phyloP scores from a whole-genome alignment of 352 stramenopile species.

The Thraustochytrium striatum region DNA sequence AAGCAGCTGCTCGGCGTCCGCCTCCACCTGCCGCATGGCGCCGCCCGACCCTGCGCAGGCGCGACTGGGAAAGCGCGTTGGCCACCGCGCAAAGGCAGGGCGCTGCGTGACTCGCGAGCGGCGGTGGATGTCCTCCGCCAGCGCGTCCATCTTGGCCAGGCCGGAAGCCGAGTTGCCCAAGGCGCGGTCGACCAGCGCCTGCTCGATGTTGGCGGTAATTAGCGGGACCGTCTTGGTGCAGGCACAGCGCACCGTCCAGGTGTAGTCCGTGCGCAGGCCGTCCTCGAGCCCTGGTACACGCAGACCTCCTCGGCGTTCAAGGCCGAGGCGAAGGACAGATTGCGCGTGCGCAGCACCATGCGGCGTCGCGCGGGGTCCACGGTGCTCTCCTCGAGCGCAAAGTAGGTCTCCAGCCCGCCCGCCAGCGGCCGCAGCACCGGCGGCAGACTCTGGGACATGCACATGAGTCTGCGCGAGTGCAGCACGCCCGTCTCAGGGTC shows the following conservation, averaged over 20 bases:
- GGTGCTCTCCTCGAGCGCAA: constrained; percentile 14
- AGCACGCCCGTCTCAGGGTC: constrained; percentile 5
- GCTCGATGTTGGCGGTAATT: constrained; percentile 6
- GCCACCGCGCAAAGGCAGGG: constrained; percentile 5
- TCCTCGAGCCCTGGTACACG: constrained; percentile 8
- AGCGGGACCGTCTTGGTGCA: background rate
- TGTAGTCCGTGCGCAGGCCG: constrained; percentile 1
- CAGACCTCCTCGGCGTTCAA: constrained; percentile 19
- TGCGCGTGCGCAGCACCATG: background rate
- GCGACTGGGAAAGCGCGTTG: background rate
- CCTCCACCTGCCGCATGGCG: background rate
- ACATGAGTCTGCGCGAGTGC: constrained; percentile 11
- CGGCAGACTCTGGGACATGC: constrained; percentile 4
- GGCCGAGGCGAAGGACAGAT: background rate
- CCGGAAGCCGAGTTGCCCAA: constrained; percentile 22
- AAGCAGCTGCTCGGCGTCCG: background rate
- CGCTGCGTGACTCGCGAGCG: background rate
- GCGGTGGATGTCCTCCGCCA: background rate
- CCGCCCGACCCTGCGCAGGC: background rate
- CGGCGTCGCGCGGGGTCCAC: background rate
- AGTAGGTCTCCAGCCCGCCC: constrained; percentile 2
- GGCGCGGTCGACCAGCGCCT: constrained; percentile 31
- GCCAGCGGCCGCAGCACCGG: background rate
- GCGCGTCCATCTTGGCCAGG: constrained; percentile 30
- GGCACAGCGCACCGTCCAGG: constrained; percentile 12